Base-by-base conservation (phyloP, 177 flowering plant genomes). In the Vitis hybrid region DNA sequence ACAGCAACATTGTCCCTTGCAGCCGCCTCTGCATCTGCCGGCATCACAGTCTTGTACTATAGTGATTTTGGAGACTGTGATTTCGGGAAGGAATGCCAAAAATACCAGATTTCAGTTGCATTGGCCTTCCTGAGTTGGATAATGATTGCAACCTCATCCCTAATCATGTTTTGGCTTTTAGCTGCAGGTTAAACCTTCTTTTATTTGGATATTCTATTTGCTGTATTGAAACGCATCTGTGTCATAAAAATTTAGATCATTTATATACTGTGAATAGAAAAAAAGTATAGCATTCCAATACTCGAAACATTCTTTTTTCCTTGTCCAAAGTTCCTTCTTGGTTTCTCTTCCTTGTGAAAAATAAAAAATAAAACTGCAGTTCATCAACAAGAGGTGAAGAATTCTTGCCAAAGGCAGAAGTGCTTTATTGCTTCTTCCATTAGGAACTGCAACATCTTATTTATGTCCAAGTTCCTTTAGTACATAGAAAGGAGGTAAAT, bases 1-100 rank as follows among this genome's bases (percentile, higher is more conserved):
- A 88, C 89, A 9, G 87, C 86, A 27, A 80, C 73, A 18, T 65
- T 90, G 69, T 83, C 93, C 62, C 91, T 90, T 15, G 90, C 94
- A 60, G 97, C 89, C 15, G 90, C 93, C 52, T 80, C 91, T 48
- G 74, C 97, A 30, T 86, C 94, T 4, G 91, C 87, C 1, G 94
- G 94, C 54, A 70, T 88, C 58, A 68, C 81, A 7, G 81, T 86
- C 27, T 68, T 91, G 74, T 86, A 80, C 69, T 78, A 75, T 58
- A 77, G 73, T 30, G 97, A 90, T 62, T 58, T 87, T 74, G 87
- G 86, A 62, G 59, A 21, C 52, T 90, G 93, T 72, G 76, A 66
- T 51, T 18, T 73, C 9, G 76, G 69, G 17, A 67, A 62, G 14
- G 90, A 86, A 46, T 88, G 92, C 77, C 70, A 59, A 27, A 88